Base-by-base conservation (phyloP, 805 yeast genomes). In the Saitoella complicata region DNA sequence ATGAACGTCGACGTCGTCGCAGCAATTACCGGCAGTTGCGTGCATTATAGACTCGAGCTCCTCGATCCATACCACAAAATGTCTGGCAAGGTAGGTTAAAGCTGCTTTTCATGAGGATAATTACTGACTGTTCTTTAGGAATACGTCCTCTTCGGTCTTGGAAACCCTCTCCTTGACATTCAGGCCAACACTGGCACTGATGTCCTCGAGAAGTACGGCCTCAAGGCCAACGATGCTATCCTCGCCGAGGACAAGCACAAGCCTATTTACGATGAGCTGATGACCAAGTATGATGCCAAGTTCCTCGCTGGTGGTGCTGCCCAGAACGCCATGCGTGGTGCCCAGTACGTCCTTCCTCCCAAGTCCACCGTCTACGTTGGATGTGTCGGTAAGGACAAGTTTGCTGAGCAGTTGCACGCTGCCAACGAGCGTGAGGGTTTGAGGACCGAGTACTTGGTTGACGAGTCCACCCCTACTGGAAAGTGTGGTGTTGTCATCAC, bases 291-390 rank as follows among this genome's bases (percentile, higher is more conserved):
- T 35, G 73, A 71, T 48, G 76, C 84, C 50, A 73, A 76, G 56
- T 65, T 77, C 49, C 75, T 88, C 54, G 98, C 99, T 50, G 99
- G 99, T 55, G 99, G 99, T 63, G 99, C 99, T 57, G 98, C 96
- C 49, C 99, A 91, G 70, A 91, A 91, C 71, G 76, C 97, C 52
- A 96, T 97, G 47, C 78, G 99, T 68, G 99, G 95, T 60, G 97
- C 97, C 42, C 96, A 88, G 49, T 88, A 84, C 67, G 65, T 85
- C 46, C 72, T 91, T 43, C 95, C 96, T 48, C 64, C 68, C 40
- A 64, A 76, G 55, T 76, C 88, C 32, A 97, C 91, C 46, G 80
- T 80, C 44, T 91, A 91, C 71, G 84, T 88, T 60, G 99, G 99
- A 45, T 80, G 94, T 42, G 97, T 88, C 50, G 98, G 98, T 59